Percentiles rank a stretch among this genome's conserved stretches.
These are phyloP conservation scores for Circinella umbellata DNA, from an alignment of 371 early-diverging fungal species.

Conservation along the genomic window DNA sequence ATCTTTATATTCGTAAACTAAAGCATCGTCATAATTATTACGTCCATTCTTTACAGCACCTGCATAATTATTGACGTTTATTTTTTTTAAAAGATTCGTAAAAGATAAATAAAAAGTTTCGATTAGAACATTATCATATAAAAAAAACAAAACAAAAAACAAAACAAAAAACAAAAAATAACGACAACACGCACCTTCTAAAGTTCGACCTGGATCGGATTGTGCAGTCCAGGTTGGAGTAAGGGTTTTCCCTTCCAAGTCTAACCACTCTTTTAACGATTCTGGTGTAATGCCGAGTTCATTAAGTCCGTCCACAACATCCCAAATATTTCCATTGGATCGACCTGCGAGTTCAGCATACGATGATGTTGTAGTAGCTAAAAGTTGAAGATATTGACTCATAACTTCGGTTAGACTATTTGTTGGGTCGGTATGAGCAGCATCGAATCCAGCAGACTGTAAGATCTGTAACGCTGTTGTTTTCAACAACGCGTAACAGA, in stretches of 20 bases:
- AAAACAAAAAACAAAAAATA: too few species aligned
- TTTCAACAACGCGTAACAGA: slow-evolving; percentile 49
- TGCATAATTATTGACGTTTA: neutral
- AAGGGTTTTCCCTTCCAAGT: slow-evolving; percentile 49
- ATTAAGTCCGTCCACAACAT: slow-evolving; percentile 39
- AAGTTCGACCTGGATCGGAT: slow-evolving; percentile 50
- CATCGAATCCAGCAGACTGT: slow-evolving; percentile 55
- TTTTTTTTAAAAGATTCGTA: neutral
- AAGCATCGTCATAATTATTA: slow-evolving; percentile 16
- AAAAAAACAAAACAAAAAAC: too few species aligned
- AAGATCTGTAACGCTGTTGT: slow-evolving; percentile 50
- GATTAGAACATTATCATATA: too few species aligned
- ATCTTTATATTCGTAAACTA: slow-evolving; percentile 25
- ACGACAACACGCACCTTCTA: slow-evolving; percentile 41
- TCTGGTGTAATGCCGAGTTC: slow-evolving; percentile 36
- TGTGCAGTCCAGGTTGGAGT: slow-evolving; percentile 48
- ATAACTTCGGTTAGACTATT: slow-evolving; percentile 49
- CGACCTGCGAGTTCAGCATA: slow-evolving; percentile 53
- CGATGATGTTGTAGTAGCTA: slow-evolving; percentile 41
- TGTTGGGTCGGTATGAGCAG: slow-evolving; percentile 40
- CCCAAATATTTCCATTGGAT: slow-evolving; percentile 34
- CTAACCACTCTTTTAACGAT: slow-evolving; percentile 40
- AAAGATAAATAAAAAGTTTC: too few species aligned
- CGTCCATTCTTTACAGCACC: slow-evolving; percentile 17
- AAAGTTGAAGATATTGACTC: slow-evolving; percentile 44